Evolutionary conservation across 768 basidiomycete species (phyloP).

Genomic region (Candolleomyces aberdarensis): DNA sequence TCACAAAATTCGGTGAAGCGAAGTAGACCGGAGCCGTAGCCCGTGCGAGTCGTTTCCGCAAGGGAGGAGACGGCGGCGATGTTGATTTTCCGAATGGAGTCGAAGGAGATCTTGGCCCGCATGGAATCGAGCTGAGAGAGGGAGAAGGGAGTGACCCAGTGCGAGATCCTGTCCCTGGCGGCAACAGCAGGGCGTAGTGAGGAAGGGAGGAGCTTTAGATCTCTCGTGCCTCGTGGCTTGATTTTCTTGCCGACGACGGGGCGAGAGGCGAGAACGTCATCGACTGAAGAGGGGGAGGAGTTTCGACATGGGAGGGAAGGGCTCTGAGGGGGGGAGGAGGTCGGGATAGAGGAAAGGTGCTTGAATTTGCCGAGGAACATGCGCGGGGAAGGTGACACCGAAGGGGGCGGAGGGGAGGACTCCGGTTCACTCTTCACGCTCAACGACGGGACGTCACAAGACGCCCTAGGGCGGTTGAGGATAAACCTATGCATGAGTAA

Average conservation of each 20-base stretch:
- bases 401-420: not conserved
- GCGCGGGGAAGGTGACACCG: not conserved
- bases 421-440: not conserved
- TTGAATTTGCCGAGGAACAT: not conserved
- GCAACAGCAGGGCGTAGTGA: not conserved
- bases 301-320: not conserved
- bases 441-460: not conserved
- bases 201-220: not conserved
- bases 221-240: not conserved
- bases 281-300: not conserved
- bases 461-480: not conserved
- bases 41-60: constrained; percentile 1
- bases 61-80: not conserved
- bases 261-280: not conserved
- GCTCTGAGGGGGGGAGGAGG: not conserved
- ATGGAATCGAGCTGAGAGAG: not conserved
- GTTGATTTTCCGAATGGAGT: not conserved
- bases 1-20: constrained; percentile 33
- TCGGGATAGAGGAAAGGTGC: not conserved
- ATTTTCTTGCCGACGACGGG: not conserved
- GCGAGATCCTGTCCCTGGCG: not conserved
- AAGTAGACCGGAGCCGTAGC: constrained; percentile 29
- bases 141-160: not conserved
- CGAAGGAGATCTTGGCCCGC: not conserved
- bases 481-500: not conserved